Base-by-base conservation (phyloP, 352 stramenopile species). In the Phytophthora nicotianae region DNA sequence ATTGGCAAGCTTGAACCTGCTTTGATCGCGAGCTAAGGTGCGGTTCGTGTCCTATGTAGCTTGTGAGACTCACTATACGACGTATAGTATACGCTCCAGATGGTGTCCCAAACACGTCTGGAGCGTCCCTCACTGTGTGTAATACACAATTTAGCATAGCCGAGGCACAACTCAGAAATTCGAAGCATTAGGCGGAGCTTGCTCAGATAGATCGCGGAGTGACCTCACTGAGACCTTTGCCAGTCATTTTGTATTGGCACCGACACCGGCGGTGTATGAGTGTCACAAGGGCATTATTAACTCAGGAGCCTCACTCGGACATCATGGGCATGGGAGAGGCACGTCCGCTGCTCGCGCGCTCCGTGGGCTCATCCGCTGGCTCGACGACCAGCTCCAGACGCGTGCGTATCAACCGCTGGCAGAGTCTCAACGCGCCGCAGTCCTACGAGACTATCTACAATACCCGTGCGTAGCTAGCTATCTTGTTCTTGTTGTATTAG, bases 361-460 rank as follows among this genome's bases (percentile, higher is more conserved):
- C 65, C 17, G 65, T 68, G 11, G 46, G 50, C 3, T 75, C 71
- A 20, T 67, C 57, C 35, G 60, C 43, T 17, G 57, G 58, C 32
- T 77, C 72, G 7, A 32, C 59, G 10, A 57, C 53, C 10, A 70
- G 68, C 52, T 79, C 63, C 24, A 58, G 65, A 43, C 71, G 23
- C 9, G 55, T 74, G 56, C 67, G 33, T 26, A 46, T 66, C n/a
- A 58, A 50, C 41, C 71, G 55, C 33, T 72, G 58, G 69, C 61
- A 63, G 9, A 70, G 53, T 37, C 61, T 69, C 55, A 62, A 72
- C 48, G 70, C 58, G n/a, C 67, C 67, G 24, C 71, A 76, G 33
- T 71, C 62, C 38, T 70, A 64, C 35, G 71, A 75, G 52, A 62
- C 43, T 9, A 42, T 72, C 46, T 79, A 74, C 67, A 76, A 75